These are phyloP conservation scores for Verticillium albo-atrum DNA, from an alignment of 2,329 filamentous ascomycete species.

Conservation along the genomic window DNA sequence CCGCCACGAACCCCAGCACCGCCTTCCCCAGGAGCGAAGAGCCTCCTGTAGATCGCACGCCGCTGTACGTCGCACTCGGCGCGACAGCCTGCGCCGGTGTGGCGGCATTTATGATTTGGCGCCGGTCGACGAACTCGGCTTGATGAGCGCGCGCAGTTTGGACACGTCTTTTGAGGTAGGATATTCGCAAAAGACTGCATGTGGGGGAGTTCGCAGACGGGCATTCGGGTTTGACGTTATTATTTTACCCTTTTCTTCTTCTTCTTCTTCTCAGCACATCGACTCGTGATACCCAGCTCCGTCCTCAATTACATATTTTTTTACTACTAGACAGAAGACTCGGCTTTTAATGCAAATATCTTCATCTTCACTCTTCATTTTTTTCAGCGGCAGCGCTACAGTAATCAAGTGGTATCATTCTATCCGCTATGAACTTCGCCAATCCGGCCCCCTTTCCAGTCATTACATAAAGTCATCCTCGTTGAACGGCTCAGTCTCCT, in stretches of 20 bases:
- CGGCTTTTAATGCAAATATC: neutral
- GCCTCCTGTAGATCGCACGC: conserved; percentile 76
- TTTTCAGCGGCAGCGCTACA: neutral
- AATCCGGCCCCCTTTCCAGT: too few relatives aligned
- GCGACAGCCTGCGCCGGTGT: conserved; percentile 62
- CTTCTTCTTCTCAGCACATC: neutral
- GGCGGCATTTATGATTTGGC: conserved; percentile 63
- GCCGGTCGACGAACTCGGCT: conserved; percentile 46
- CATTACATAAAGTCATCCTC: conserved; percentile 43
- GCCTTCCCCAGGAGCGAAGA: conserved; percentile 90
- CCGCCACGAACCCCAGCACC: conserved; percentile 81
- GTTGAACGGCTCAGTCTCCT: conserved; percentile 23
- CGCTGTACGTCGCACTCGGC: conserved; percentile 79
- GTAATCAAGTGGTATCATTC: neutral
- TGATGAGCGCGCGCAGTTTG: conserved; percentile 8
- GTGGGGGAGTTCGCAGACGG: neutral
- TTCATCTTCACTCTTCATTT: neutral
- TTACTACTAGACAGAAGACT: neutral
- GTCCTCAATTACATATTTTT: neutral
- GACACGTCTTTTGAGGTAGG: neutral
- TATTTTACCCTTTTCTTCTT: neutral
- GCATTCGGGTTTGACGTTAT: conserved; percentile 1
- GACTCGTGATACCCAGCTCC: conserved; percentile 1
- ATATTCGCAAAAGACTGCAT: neutral
- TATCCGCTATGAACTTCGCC: neutral